Evolutionary conservation across 2,329 filamentous ascomycete genomes (phyloP).

Genomic region (Pseudocercospora crystallina): DNA sequence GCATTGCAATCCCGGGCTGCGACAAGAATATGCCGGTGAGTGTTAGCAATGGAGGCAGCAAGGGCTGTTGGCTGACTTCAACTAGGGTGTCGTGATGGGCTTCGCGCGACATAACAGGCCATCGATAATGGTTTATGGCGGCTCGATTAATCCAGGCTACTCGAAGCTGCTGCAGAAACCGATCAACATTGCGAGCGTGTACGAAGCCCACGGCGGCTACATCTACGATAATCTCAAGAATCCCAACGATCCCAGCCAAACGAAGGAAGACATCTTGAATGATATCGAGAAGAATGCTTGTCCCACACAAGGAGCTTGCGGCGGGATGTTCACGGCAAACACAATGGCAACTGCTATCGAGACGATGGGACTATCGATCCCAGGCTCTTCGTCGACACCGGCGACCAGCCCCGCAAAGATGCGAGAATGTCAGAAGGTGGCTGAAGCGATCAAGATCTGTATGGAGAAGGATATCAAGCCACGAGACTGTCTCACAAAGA

Average conservation of each 20-base stretch:
- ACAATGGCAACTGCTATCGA: slow-evolving; percentile 91
- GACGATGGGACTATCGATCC: slow-evolving; percentile 79
- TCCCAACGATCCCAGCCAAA: slow-evolving; percentile 67
- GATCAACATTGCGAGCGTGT: slow-evolving; percentile 86
- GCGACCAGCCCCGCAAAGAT: slow-evolving; percentile 79
- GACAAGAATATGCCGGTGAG: slow-evolving; percentile 98
- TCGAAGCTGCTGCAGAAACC: slow-evolving; percentile 71
- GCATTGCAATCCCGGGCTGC: slow-evolving; percentile 88
- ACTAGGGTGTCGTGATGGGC: slow-evolving; percentile 59
- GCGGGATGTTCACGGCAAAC: slow-evolving; percentile 93
- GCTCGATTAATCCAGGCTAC: slow-evolving; percentile 85
- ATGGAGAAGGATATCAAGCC: slow-evolving; percentile 83
- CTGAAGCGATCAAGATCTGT: slow-evolving; percentile 72
- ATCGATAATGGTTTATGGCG: slow-evolving; percentile 93
- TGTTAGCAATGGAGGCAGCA: not conserved
- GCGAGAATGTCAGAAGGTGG: slow-evolving; percentile 80
- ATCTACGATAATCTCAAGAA: slow-evolving; percentile 72
- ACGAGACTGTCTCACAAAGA: slow-evolving; percentile 74
- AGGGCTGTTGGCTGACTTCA: not conserved
- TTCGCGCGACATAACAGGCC: slow-evolving; percentile 89
- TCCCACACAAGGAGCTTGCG: slow-evolving; percentile 75
- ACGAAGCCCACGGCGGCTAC: slow-evolving; percentile 82
- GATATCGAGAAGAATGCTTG: slow-evolving; percentile 81
- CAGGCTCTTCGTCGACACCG: slow-evolving; percentile 80
- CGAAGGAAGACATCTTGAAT: slow-evolving; percentile 73